phyloP scores from a whole-genome alignment of 176 grass and related monocot species.

The Phyllostachys edulis region DNA sequence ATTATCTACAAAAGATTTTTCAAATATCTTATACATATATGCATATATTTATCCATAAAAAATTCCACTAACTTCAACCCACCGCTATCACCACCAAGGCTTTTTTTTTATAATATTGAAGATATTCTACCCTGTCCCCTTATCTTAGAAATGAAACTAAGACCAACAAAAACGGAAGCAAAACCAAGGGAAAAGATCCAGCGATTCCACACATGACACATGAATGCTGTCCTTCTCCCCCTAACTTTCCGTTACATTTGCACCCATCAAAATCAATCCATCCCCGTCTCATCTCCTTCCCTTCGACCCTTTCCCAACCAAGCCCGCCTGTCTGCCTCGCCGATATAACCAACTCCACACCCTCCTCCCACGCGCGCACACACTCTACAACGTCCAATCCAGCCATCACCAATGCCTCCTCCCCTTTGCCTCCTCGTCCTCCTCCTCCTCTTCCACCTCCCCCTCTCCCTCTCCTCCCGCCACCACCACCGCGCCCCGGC shows the following conservation, averaged over 20 bases:
- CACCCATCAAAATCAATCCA: not conserved
- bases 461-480: constrained; percentile 22
- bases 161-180: not conserved
- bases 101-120: no score
- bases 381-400: not conserved
- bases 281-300: not conserved
- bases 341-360: constrained; percentile 14
- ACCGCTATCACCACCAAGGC: no score
- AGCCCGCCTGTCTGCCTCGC: not conserved
- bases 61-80: no score
- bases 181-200: not conserved
- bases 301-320: not conserved
- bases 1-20: no score
- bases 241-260: not conserved
- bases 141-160: not conserved
- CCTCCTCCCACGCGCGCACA: no score
- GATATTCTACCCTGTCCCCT: no score
- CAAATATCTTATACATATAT: no score
- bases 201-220: not conserved
- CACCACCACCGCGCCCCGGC: constrained; percentile 3
- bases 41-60: no score
- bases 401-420: constrained; percentile 5
- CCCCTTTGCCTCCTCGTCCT: not conserved
- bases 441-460: constrained; percentile 35
- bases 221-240: no score